Conservation (phyloP, 2,329 filamentous ascomycete species). For the Claviceps africana region DNA sequence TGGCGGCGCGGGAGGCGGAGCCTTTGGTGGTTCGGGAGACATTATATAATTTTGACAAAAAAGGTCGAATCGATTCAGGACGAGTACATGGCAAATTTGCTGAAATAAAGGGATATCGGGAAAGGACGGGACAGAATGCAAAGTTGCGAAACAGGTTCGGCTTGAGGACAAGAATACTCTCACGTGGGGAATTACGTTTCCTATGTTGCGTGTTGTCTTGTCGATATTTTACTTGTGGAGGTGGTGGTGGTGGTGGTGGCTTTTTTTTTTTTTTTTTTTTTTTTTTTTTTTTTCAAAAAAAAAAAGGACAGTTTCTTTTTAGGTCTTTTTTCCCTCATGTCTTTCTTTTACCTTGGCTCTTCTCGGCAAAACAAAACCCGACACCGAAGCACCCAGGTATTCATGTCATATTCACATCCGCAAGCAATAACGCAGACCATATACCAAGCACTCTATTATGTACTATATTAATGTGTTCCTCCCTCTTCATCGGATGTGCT, state of each 20-base stretch:
- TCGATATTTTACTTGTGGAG: background rate
- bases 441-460: too few species aligned
- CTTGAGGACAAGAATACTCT: background rate
- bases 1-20: conserved; percentile 21
- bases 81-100: background rate
- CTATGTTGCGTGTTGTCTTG: background rate
- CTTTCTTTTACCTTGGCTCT: too few species aligned
- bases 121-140: background rate
- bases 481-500: too few species aligned
- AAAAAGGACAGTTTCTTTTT: too few species aligned
- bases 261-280: background rate
- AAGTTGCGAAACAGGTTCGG: background rate
- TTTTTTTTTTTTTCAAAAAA: too few species aligned
- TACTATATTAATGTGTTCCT: too few species aligned
- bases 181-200: background rate
- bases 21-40: conserved; percentile 24
- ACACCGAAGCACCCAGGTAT: too few species aligned
- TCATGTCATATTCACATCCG: too few species aligned
- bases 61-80: background rate
- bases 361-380: too few species aligned
- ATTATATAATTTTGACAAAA: conserved; percentile 14
- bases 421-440: too few species aligned
- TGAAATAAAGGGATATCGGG: background rate
- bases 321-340: too few species aligned
- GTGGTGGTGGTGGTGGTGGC: too few species aligned